Percentiles rank a stretch among this genome's conserved stretches.
phyloP scores from a whole-genome alignment of 257 asterid species.

The Prunella vulgaris region DNA sequence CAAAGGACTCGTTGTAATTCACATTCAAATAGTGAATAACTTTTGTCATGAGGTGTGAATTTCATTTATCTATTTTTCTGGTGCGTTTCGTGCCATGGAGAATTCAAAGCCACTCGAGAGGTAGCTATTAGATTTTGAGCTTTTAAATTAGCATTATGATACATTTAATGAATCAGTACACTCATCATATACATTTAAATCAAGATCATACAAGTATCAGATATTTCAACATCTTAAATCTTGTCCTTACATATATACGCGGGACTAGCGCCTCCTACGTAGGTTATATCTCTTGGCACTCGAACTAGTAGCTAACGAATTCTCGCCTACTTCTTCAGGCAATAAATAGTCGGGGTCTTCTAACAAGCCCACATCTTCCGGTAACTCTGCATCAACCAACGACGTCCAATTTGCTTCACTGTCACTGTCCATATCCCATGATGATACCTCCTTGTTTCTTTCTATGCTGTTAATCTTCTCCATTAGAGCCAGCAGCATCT shows the following conservation, averaged over 20 bases:
- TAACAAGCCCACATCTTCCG: conserved; percentile 49
- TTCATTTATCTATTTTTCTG: too few relatives aligned
- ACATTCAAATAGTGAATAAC: too few relatives aligned
- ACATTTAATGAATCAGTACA: not conserved
- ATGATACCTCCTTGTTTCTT: conserved; percentile 26
- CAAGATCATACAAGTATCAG: not conserved
- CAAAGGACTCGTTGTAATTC: too few relatives aligned
- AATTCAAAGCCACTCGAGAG: not conserved
- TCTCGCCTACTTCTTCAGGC: conserved; percentile 47
- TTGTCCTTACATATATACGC: too few relatives aligned
- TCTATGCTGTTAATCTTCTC: conserved; percentile 60
- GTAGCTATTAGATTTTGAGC: not conserved
- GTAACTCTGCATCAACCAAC: conserved; percentile 59
- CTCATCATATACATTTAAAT: too few relatives aligned
- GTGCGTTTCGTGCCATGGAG: not conserved
- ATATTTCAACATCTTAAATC: not conserved
- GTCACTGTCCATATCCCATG: conserved; percentile 44
- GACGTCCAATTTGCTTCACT: conserved; percentile 58
- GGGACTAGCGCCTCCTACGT: conserved; percentile 27
- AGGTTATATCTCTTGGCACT: conserved; percentile 51
- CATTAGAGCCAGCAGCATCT: conserved; percentile 45
- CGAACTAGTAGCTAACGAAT: conserved; percentile 31
- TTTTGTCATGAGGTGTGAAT: too few relatives aligned
- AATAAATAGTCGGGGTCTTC: conserved; percentile 54
- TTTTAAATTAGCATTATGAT: not conserved